Base-by-base conservation (phyloP, 306 rosid species). In the Rubus parviflorus region DNA sequence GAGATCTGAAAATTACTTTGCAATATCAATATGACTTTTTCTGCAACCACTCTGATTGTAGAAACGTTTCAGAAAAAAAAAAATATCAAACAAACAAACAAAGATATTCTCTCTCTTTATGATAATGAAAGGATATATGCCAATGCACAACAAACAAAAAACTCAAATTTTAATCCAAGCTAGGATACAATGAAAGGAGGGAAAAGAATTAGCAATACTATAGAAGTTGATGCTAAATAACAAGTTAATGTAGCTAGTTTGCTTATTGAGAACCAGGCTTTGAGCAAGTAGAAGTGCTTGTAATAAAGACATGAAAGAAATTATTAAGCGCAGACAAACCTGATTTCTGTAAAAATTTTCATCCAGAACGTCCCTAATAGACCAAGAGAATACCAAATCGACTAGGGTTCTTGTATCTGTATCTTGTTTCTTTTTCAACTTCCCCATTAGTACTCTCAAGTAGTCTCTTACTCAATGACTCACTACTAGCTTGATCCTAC, bases 351-450 rank as follows among this genome's bases (percentile, higher is more conserved):
- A 77, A 43, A 77, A 23, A 53, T 54, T 3, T 2, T 43, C 5
- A 38, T 79, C 40, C 72, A 83, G 81, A 72, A 83, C 81, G 54
- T 80, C 85, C 0, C 35, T 30, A 62, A 81, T 56, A 23, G 87
- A 80, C 87, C 87, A 84, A 45, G 80, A 81, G 46, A 84, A 77
- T 11, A 81, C 82, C 58, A 53, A 70, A 35, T 84, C 66, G 13
- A 84, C 5, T 13, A 84, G 61, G 46, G 77, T n/a, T 73, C 51
- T 61, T 15, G 74, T 15, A 11, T 38, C 79, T 4, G 2, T 14
- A 17, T 20, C 19, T 60, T 25, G 3, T 64, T 64, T 3, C 46
- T 63, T 30, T 1, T 30, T 62, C 30, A n/a, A 13, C 43, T 64
- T 64, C 48, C 40, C 25, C 70, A 62, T 62, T 35, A 13, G 48